Base-by-base conservation (phyloP, 2,329 filamentous ascomycete species). In the Albophoma yamanashiensis region DNA sequence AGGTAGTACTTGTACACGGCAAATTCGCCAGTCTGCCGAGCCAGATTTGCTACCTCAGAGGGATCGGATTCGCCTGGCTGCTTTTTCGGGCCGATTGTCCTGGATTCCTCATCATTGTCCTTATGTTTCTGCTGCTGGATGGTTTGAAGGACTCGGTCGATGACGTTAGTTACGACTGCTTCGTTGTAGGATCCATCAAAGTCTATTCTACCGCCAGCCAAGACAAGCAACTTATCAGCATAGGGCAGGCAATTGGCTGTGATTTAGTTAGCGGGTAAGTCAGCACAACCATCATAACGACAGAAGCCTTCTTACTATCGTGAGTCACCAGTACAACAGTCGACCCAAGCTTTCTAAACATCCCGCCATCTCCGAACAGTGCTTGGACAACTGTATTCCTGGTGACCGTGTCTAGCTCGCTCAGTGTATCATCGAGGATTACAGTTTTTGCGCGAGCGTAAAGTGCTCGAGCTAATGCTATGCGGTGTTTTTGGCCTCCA, bases 401-500 rank as follows among this genome's bases (percentile, higher is more conserved):
- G 43, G 43, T 47, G 22, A 47, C 25, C 9, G 22, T 27, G 4
- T 47, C 43, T 1, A 47, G 31, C 47, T 50, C 43, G 45, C 57
- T 58, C 36, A 61, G 55, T 20, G 58, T 36, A 55, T 61, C 59
- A 50, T 61, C 59, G 40, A 61, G 59, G 22, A 61, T 8, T 7
- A 61, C 39, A 8, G 38, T 56, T 50, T 56, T 58, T 15, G 34
- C 12, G 31, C 56, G n/a, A 34, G 56, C 55, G 36, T 58, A 61
- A 14, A 56, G 45, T 12, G 59, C 59, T 38, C 59, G 56, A 55
- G 57, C 57, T 22, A 58, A 20, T 12, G 56, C 59, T 39, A 69
- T 63, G 1, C 68, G 63, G 55, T 67, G 66, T 53, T 68, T 69
- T 58, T 73, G 71, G 1, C 71, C 71, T 43, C 71, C 71, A 20